Evolutionary conservation across 164 flowering plant genomes (phyloP), one percentile per base, ranked within the genome.

Genomic region (Berberis vulgaris): DNA sequence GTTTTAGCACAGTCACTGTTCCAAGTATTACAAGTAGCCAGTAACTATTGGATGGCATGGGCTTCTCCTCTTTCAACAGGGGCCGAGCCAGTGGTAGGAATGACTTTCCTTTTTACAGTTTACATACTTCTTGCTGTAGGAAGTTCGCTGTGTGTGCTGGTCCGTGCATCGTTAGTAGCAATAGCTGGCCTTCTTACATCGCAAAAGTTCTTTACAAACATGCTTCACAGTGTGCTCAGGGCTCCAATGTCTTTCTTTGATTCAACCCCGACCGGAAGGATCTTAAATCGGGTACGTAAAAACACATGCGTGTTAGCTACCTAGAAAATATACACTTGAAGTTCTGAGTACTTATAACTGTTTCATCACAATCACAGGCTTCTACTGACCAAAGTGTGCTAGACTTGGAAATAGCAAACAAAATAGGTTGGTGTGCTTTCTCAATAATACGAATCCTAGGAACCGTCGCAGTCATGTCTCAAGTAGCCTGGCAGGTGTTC

Each of bases 1-100:
- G 3, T 94, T 44, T 65, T 94, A 61, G 95, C 96, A 12, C 96
- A 89, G 72, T 81, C 86, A 39, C 67, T 81, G 41, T 91, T 94
- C 71, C 97, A 91, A 73, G 67, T 81, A 43, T 67, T 94, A 54
- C 96, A 91, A 73, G 67, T 94, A 54, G 86, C 83, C 38, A 91
- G 97, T 74, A 91, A 91, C 67, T 91, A 89, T 65, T 94, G 99
- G 99, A 91, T 94, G 88, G 93, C 99, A 58, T 94, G 97, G 97
- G 84, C 94, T 68, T 76, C 84, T 75, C 97, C 99, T 66, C 63
- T 85, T 39, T 76, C 86, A 47, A 73, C 45, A 41, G 79, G 66
- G 4, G 49, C 68, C 3, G 59, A 75, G 61, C 88, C 91, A 12
- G 57, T 43, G 39, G 44, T 74, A 0, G 77, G 68, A 61, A 79